These are phyloP conservation scores for Purpureocillium lavendulum DNA, from an alignment of 2,329 filamentous ascomycete species.

Conservation along the genomic window DNA sequence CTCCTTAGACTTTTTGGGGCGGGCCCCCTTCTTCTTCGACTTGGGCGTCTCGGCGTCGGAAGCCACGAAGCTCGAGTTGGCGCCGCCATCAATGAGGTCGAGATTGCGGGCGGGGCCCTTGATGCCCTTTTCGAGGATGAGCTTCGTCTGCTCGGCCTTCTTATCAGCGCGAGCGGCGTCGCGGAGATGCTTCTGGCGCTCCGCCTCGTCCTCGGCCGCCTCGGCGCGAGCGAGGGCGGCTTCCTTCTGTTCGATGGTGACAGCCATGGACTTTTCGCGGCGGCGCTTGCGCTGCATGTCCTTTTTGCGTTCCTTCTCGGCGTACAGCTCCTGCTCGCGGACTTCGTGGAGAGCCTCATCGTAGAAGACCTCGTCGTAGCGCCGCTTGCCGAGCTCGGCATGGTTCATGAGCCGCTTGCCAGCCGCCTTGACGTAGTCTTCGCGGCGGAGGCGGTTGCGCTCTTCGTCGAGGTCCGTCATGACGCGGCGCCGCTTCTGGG, in stretches of 20 bases:
- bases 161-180: slow-evolving; percentile 87
- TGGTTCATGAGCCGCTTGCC: slow-evolving; percentile 59
- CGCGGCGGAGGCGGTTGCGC: slow-evolving; percentile 54
- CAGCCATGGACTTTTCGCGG: slow-evolving; percentile 90
- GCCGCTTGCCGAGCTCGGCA: slow-evolving; percentile 61
- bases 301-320: slow-evolving; percentile 98
- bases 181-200: slow-evolving; percentile 70
- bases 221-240: slow-evolving; percentile 71
- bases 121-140: slow-evolving; percentile 78
- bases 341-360: slow-evolving; percentile 78
- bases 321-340: slow-evolving; percentile 78
- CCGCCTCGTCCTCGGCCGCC: slow-evolving; percentile 71
- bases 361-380: slow-evolving; percentile 71
- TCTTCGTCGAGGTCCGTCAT: slow-evolving; percentile 53
- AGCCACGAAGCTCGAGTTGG: slow-evolving; percentile 72
- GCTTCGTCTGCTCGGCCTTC: slow-evolving; percentile 85
- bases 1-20: slow-evolving; percentile 86
- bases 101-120: slow-evolving; percentile 65
- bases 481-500: slow-evolving; percentile 61
- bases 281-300: slow-evolving; percentile 98
- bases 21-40: slow-evolving; percentile 50
- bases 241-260: slow-evolving; percentile 86
- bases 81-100: slow-evolving; percentile 75
- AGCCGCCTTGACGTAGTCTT: slow-evolving; percentile 50
- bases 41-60: slow-evolving; percentile 47